Evolutionary conservation across 805 yeast genomes (phyloP).

Genomic region (Lachancea fermentati): DNA sequence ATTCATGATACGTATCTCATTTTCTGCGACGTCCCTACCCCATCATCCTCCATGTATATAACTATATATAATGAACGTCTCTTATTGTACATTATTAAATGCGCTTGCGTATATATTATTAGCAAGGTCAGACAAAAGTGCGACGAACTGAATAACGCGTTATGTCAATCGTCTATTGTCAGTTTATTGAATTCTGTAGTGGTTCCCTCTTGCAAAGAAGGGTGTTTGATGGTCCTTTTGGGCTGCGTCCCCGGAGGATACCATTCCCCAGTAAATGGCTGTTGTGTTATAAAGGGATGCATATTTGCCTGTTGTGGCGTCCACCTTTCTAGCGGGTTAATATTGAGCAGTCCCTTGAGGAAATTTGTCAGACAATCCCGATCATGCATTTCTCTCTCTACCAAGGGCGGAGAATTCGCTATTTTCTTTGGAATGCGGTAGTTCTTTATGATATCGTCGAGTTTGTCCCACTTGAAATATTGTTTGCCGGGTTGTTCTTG

Average conservation of each 20-base stretch:
- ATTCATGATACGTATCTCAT: too few relatives aligned
- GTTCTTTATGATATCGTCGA: slow-evolving; percentile 69
- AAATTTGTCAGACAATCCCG: slow-evolving; percentile 72
- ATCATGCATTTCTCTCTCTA: slow-evolving; percentile 69
- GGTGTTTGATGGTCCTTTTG: slow-evolving; percentile 7
- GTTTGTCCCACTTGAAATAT: slow-evolving; percentile 61
- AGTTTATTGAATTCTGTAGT: slow-evolving; percentile 19
- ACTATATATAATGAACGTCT: too few relatives aligned
- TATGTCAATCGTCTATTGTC: slow-evolving; percentile 17
- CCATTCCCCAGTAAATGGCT: slow-evolving; percentile 49
- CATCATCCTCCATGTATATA: too few relatives aligned
- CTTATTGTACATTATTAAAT: too few relatives aligned
- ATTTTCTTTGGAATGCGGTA: slow-evolving; percentile 65
- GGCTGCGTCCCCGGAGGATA: slow-evolving; percentile 40
- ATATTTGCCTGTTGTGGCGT: slow-evolving; percentile 91
- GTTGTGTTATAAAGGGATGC: slow-evolving; percentile 83
- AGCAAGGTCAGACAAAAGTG: too few relatives aligned
- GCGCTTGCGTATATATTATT: too few relatives aligned
- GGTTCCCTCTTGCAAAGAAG: slow-evolving; percentile 17
- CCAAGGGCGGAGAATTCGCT: slow-evolving; percentile 29
- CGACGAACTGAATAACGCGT: slow-evolving; percentile 2
- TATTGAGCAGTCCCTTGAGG: slow-evolving; percentile 64
- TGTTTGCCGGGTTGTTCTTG: slow-evolving; percentile 77
- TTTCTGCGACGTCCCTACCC: too few relatives aligned
- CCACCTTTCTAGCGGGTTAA: slow-evolving; percentile 92